These are phyloP conservation scores for Starmera quercuum DNA, from an alignment of 805 yeast genomes.

Conservation along the genomic window DNA sequence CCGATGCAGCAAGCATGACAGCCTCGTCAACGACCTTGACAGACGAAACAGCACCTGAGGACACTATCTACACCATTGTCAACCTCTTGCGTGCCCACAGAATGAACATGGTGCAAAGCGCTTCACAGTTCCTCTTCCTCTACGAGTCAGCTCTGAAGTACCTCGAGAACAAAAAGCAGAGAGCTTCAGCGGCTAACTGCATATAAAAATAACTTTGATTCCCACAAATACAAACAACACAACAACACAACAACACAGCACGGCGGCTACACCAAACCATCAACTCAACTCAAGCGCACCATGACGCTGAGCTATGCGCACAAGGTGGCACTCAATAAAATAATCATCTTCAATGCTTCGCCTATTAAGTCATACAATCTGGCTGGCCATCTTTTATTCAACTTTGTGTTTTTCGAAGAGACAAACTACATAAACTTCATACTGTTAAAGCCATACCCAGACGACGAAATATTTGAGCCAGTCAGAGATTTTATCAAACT, in stretches of 20 bases:
- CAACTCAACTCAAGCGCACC: not conserved
- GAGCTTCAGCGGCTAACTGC: too few relatives aligned
- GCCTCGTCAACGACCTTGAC: not conserved
- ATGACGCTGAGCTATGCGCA: slow-evolving; percentile 13
- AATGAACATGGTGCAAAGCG: slow-evolving; percentile 41
- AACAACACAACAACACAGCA: too few relatives aligned
- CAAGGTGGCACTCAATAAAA: slow-evolving; percentile 12
- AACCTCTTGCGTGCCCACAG: slow-evolving; percentile 36
- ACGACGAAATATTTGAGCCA: slow-evolving; percentile 2
- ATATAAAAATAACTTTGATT: too few relatives aligned
- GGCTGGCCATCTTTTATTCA: slow-evolving; percentile 6
- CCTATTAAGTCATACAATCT: not conserved
- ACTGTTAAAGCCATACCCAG: slow-evolving; percentile 1
- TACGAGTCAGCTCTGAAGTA: slow-evolving; percentile 13
- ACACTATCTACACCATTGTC: slow-evolving; percentile 32
- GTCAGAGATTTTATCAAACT: slow-evolving; percentile 13
- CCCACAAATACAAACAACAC: too few relatives aligned
- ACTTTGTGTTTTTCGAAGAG: slow-evolving; percentile 11
- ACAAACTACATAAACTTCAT: slow-evolving; percentile 15
- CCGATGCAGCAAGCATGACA: not conserved
- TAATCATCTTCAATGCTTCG: slow-evolving; percentile 6
- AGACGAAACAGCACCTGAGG: slow-evolving; percentile 10
- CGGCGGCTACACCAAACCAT: too few relatives aligned
- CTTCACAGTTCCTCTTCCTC: slow-evolving; percentile 36
- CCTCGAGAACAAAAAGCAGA: too few relatives aligned